These are phyloP conservation scores for Microbotryomycetes sp. DNA, from an alignment of 1,284 basidiomycete genomes.

Conservation along the genomic window DNA sequence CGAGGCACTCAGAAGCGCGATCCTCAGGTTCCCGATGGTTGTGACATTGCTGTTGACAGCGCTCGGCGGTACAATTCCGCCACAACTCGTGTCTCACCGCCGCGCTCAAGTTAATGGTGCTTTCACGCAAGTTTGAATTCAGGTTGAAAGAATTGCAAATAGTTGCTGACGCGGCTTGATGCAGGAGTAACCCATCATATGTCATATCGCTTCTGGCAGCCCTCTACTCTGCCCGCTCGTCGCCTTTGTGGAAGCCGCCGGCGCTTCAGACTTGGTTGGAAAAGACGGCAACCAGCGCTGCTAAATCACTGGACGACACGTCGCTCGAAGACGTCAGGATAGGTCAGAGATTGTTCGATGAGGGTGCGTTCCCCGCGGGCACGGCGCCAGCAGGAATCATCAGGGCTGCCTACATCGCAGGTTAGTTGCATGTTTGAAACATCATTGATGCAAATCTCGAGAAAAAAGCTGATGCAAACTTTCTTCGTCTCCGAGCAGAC, in stretches of 20 bases:
- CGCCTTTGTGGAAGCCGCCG: conserved; percentile 70
- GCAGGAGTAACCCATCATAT: conserved; percentile 25
- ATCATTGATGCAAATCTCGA: neutral
- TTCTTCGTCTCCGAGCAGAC: conserved; percentile 8
- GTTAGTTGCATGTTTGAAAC: conserved; percentile 5
- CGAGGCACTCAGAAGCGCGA: conserved; percentile 60
- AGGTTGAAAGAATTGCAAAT: conserved; percentile 27
- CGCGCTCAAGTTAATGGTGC: conserved; percentile 14
- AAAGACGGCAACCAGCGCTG: conserved; percentile 7
- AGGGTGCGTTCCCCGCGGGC: conserved; percentile 24
- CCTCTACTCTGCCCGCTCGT: conserved; percentile 71
- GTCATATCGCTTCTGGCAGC: conserved; percentile 61
- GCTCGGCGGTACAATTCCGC: conserved; percentile 60
- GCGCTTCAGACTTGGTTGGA: conserved; percentile 59
- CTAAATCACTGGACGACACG: conserved; percentile 15
- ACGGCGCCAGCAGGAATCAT: conserved; percentile 31
- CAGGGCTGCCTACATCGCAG: conserved; percentile 26
- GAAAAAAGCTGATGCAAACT: neutral
- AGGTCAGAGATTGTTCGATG: conserved; percentile 20
- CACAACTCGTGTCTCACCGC: conserved; percentile 52
- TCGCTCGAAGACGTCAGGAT: conserved; percentile 21
- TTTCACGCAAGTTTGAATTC: conserved; percentile 27
- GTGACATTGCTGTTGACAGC: conserved; percentile 75
- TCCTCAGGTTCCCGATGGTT: conserved; percentile 68
- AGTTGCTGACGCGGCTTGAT: too few species aligned